phyloP scores from a whole-genome alignment of 805 yeast species.

The Candida incommunis region DNA sequence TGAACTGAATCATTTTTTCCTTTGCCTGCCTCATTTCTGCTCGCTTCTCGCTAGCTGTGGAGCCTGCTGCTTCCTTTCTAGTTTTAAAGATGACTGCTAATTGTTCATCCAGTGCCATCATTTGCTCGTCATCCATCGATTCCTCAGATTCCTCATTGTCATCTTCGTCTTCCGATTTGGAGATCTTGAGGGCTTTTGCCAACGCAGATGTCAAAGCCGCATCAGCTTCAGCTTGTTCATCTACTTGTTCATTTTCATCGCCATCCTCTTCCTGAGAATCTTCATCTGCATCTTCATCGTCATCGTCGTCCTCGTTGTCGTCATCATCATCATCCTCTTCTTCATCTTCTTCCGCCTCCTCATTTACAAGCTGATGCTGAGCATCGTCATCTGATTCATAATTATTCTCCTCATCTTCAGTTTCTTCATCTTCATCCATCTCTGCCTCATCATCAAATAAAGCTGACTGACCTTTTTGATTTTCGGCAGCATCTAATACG shows the following conservation, averaged over 20 bases:
- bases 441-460: conserved; percentile 49
- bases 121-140: conserved; percentile 90
- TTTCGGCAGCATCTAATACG: conserved; percentile 53
- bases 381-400: conserved; percentile 25
- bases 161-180: conserved; percentile 23
- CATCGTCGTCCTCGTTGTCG: conserved; percentile 21
- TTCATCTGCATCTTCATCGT: conserved; percentile 7
- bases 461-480: conserved; percentile 62
- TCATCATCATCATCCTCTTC: conserved; percentile 25
- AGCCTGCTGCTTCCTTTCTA: conserved; percentile 51
- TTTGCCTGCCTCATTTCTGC: conserved; percentile 65
- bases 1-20: conserved; percentile 65
- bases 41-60: conserved; percentile 40
- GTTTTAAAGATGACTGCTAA: conserved; percentile 73
- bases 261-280: conserved; percentile 1
- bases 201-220: conserved; percentile 10
- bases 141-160: conserved; percentile 47
- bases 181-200: conserved; percentile 2
- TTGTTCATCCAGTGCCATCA: conserved; percentile 87
- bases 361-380: too few relatives aligned
- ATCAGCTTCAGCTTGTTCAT: conserved; percentile 11
- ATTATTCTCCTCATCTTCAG: conserved; percentile 30
- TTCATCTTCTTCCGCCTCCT: conserved; percentile 23
- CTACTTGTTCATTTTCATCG: conserved; percentile 4
- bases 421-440: conserved; percentile 22